Evolutionary conservation across 805 yeast species (phyloP).

Genomic region (Debaryomyces castellii): DNA sequence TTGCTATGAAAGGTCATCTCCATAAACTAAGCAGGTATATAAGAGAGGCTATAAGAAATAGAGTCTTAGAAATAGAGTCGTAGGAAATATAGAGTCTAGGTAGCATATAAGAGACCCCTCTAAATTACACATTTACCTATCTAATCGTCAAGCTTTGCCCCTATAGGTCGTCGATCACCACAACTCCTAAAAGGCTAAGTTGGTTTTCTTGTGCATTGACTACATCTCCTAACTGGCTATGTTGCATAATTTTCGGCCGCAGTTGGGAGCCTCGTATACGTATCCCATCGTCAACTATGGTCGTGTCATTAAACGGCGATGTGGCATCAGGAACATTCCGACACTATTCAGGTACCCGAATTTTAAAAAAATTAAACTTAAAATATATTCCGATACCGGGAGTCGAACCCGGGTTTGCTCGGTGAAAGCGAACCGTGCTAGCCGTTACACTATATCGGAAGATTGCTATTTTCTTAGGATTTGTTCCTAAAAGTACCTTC

Average conservation of each 20-base stretch:
- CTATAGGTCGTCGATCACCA: not conserved
- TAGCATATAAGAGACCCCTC: too few relatives aligned
- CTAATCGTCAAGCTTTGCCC: not conserved
- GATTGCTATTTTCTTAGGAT: too few relatives aligned
- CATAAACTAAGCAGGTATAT: too few relatives aligned
- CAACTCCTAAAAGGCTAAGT: not conserved
- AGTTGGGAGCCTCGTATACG: not conserved
- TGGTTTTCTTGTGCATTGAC: not conserved
- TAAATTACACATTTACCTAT: too few relatives aligned
- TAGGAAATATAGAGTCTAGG: too few relatives aligned
- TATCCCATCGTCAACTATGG: not conserved
- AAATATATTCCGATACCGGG: constrained; percentile 68
- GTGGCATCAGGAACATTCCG: not conserved
- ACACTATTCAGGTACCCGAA: not conserved
- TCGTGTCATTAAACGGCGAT: not conserved
- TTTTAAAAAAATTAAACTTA: not conserved
- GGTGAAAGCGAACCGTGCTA: constrained; percentile 56
- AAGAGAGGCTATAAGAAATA: too few relatives aligned
- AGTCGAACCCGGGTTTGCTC: constrained; percentile 76
- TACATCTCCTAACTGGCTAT: not conserved
- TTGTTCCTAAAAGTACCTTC: too few relatives aligned
- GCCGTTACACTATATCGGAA: constrained; percentile 55
- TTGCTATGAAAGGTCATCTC: not conserved
- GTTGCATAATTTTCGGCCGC: not conserved
- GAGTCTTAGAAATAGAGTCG: too few relatives aligned